Evolutionary conservation across 2,329 filamentous ascomycete genomes (phyloP).

Genomic region (Claviceps pusilla): DNA sequence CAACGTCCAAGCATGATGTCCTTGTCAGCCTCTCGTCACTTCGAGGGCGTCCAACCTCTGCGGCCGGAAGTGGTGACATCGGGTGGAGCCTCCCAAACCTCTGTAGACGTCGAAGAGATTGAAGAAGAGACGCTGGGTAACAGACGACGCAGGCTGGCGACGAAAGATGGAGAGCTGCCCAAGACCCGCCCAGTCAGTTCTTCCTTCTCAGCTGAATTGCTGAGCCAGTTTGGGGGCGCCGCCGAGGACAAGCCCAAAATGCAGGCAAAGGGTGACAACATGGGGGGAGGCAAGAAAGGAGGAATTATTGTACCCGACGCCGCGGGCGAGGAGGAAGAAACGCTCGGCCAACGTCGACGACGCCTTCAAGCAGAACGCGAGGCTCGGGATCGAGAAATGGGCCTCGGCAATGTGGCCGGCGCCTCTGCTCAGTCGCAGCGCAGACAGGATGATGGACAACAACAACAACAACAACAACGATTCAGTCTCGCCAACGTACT

Average conservation of each 20-base stretch:
- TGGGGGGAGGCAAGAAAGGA: background rate
- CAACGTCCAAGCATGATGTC: conserved; percentile 32
- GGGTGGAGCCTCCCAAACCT: conserved; percentile 11
- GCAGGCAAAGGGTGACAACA: background rate
- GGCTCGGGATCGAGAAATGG: conserved; percentile 43
- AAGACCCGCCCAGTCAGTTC: conserved; percentile 44
- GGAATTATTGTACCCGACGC: background rate
- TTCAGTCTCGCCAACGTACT: conserved; percentile 49
- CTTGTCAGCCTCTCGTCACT: conserved; percentile 15
- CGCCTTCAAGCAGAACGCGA: conserved; percentile 57
- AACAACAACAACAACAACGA: conserved; percentile 22
- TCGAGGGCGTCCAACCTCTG: background rate
- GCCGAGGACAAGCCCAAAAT: background rate
- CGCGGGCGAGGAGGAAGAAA: conserved; percentile 47
- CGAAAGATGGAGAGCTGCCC: conserved; percentile 37
- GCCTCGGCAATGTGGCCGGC: conserved; percentile 16
- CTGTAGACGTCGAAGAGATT: conserved; percentile 35
- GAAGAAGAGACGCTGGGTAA: conserved; percentile 53
- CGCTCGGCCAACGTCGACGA: conserved; percentile 60
- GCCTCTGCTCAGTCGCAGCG: conserved; percentile 7
- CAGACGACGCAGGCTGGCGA: conserved; percentile 49
- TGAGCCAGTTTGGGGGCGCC: conserved; percentile 44
- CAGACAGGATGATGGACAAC: conserved; percentile 8
- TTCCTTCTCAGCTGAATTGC: conserved; percentile 54
- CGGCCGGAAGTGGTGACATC: background rate